Conservation (phyloP, 495 filamentous ascomycete species). For the Saxophila tyrrhenica region DNA sequence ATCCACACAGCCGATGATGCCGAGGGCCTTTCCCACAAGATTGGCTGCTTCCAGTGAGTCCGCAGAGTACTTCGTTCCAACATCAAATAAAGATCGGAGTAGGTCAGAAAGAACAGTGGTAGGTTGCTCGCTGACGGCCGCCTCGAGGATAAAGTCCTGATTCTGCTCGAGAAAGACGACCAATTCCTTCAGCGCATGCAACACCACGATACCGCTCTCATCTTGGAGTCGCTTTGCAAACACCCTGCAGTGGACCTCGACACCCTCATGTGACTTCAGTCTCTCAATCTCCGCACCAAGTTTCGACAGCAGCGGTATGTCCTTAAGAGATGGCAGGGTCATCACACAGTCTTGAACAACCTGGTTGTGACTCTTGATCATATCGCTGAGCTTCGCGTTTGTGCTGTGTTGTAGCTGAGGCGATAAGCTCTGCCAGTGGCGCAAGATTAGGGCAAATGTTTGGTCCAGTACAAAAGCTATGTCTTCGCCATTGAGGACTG, state of each 20-base stretch:
- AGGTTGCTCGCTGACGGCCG: slow-evolving; percentile 76
- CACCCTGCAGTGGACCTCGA: slow-evolving; percentile 51
- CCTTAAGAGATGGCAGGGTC: slow-evolving; percentile 64
- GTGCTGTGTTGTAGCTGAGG: slow-evolving; percentile 45
- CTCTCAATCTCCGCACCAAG: slow-evolving; percentile 51
- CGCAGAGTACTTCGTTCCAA: slow-evolving; percentile 64
- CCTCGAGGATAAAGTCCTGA: slow-evolving; percentile 70
- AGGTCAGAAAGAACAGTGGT: slow-evolving; percentile 60
- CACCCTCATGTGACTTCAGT: slow-evolving; percentile 49
- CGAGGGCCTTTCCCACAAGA: slow-evolving; percentile 69
- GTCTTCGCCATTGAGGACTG: slow-evolving; percentile 61
- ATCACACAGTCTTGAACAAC: slow-evolving; percentile 53
- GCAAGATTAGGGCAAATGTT: slow-evolving; percentile 74
- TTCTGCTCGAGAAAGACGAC: slow-evolving; percentile 56
- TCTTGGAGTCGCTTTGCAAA: slow-evolving; percentile 64
- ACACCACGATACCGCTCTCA: slow-evolving; percentile 74
- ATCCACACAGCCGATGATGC: slow-evolving; percentile 82
- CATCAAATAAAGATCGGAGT: slow-evolving; percentile 69
- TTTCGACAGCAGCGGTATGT: slow-evolving; percentile 56
- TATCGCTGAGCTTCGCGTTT: slow-evolving; percentile 47
- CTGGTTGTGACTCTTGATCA: slow-evolving; percentile 49
- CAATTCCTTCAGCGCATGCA: slow-evolving; percentile 67
- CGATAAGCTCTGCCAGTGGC: slow-evolving; percentile 63
- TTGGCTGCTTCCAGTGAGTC: slow-evolving; percentile 51
- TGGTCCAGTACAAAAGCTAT: slow-evolving; percentile 69